A percentile compares a stretch with the other conserved stretches of the same genome.
Conservation (phyloP, 352 stramenopile genomes). For the Globisporangium heterothallicum region DNA sequence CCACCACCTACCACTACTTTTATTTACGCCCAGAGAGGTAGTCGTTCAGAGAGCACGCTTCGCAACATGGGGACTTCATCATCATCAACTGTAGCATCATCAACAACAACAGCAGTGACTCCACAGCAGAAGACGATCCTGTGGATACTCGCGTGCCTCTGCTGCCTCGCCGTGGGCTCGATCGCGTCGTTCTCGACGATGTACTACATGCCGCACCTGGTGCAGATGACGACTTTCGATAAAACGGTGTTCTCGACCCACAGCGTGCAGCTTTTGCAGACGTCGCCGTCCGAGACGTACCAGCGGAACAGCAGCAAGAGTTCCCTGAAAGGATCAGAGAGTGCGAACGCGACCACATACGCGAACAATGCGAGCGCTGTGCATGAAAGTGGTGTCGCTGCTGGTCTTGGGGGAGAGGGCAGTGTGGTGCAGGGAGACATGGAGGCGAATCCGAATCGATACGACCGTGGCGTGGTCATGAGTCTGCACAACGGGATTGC, state of each 20-base stretch:
- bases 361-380: not conserved
- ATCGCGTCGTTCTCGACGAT: conserved; percentile 25
- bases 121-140: conserved; percentile 15
- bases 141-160: conserved; percentile 33
- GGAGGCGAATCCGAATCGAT: no score
- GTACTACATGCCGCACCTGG: conserved; percentile 12
- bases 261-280: conserved; percentile 4
- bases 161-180: conserved; percentile 32
- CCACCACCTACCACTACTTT: no score
- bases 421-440: no score
- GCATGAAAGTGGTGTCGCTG: not conserved
- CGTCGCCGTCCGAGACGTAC: not conserved
- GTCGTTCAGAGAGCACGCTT: no score
- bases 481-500: conserved; percentile 40
- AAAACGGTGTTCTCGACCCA: not conserved
- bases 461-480: conserved; percentile 28
- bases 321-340: no score
- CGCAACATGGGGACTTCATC: not conserved
- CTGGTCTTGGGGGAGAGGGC: not conserved
- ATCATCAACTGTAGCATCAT: not conserved
- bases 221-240: not conserved
- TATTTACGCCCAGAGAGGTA: no score
- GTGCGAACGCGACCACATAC: conserved; percentile 3
- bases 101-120: conserved; percentile 7
- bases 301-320: not conserved